These are phyloP conservation scores for Stemphylium vesicarium DNA, from an alignment of 2,329 filamentous ascomycete genomes.

Conservation along the genomic window DNA sequence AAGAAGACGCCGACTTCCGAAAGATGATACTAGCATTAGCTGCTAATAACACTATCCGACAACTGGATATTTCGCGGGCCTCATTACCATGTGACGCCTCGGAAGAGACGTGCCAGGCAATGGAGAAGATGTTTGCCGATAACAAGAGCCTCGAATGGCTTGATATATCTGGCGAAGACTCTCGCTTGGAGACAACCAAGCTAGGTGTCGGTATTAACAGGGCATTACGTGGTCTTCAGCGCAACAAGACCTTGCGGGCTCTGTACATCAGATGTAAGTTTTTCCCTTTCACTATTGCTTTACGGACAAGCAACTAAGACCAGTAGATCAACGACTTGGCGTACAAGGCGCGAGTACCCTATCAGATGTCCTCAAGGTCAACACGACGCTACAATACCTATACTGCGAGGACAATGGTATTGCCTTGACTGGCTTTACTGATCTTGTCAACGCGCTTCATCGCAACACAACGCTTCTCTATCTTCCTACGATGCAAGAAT, in stretches of 20 bases:
- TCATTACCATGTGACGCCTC: conserved; percentile 73
- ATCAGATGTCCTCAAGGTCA: conserved; percentile 70
- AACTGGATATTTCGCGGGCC: conserved; percentile 72
- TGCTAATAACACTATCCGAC: conserved; percentile 66
- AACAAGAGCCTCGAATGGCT: conserved; percentile 71
- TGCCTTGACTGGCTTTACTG: conserved; percentile 72
- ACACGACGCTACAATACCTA: conserved; percentile 67
- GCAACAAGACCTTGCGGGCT: conserved; percentile 66
- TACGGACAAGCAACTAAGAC: conserved; percentile 18
- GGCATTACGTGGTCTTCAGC: conserved; percentile 68
- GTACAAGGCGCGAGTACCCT: conserved; percentile 72
- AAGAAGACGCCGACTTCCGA: conserved; percentile 68
- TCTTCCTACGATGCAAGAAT: conserved; percentile 68
- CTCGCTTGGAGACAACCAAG: conserved; percentile 71
- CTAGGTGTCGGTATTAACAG: conserved; percentile 73
- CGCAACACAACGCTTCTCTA: conserved; percentile 68
- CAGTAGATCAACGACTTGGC: conserved; percentile 67
- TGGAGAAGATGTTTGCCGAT: conserved; percentile 69
- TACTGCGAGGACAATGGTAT: conserved; percentile 76
- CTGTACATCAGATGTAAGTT: conserved; percentile 64
- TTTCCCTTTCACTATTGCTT: too few species aligned
- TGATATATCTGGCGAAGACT: conserved; percentile 74
- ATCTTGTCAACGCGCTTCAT: conserved; percentile 71
- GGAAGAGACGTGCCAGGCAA: conserved; percentile 68
- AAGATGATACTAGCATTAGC: conserved; percentile 67